phyloP scores from a whole-genome alignment of 164 flowering plant species.

The Macadamia tetraphylla region DNA sequence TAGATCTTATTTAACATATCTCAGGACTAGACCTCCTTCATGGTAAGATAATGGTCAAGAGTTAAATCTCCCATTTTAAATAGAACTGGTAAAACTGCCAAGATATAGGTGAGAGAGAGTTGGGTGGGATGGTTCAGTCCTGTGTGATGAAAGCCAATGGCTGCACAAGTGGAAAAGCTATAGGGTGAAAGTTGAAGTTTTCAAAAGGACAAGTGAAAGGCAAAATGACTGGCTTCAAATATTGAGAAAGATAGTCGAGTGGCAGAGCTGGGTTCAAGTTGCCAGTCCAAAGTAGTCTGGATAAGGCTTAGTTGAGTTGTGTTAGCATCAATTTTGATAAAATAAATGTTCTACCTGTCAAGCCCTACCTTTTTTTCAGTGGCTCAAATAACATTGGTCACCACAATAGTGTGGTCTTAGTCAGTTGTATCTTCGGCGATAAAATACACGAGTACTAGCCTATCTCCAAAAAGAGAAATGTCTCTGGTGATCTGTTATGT shows the following conservation, averaged over 20 bases:
- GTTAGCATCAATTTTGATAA: background rate
- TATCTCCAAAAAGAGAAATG: background rate
- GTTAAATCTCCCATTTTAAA: background rate
- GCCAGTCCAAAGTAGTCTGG: too few species aligned
- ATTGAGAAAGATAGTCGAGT: too few species aligned
- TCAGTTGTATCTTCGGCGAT: too few species aligned
- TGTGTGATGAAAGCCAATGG: too few species aligned
- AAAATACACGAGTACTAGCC: background rate
- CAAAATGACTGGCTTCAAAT: too few species aligned
- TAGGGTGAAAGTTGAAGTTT: too few species aligned
- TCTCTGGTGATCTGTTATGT: background rate
- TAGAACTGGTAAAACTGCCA: background rate
- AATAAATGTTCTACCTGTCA: background rate
- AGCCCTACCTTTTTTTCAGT: background rate
- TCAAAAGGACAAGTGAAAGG: too few species aligned
- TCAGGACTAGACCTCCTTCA: conserved; percentile 81
- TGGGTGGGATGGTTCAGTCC: too few species aligned
- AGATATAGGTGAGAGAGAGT: background rate
- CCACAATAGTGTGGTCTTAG: background rate
- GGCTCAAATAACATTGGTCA: background rate
- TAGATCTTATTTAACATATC: conserved; percentile 74
- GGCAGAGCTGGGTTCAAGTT: too few species aligned
- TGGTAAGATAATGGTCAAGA: conserved; percentile 31
- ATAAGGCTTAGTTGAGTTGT: too few species aligned
- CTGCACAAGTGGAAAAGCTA: too few species aligned